Percentiles rank a stretch among this genome's conserved stretches.
phyloP scores from a whole-genome alignment of 331 rosid species.

The Pyrus hybrid region DNA sequence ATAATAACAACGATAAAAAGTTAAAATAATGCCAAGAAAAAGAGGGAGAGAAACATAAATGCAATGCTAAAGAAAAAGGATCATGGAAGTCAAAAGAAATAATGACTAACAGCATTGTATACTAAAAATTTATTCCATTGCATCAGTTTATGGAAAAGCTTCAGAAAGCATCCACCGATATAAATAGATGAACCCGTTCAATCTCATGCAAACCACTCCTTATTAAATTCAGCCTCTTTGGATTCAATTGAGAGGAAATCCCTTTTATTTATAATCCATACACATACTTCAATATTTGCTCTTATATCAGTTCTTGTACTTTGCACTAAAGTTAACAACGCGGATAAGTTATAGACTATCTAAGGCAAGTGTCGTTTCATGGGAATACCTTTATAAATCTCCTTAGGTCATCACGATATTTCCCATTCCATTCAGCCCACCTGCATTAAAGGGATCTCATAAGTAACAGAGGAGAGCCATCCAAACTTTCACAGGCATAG shows the following conservation, averaged over 20 bases:
- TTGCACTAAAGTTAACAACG: not conserved
- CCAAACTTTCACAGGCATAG: not conserved
- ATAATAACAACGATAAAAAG: not conserved
- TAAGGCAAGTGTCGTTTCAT: not conserved
- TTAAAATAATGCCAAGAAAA: not conserved
- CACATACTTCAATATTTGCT: not conserved
- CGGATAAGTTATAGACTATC: not conserved
- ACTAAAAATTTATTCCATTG: not conserved
- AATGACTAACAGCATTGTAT: too few relatives aligned
- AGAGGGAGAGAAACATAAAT: not conserved
- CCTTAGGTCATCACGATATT: conserved; percentile 85
- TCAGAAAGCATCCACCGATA: not conserved
- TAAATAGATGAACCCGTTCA: not conserved
- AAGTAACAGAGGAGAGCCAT: not conserved
- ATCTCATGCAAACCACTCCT: not conserved
- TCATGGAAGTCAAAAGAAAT: not conserved
- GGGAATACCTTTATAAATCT: conserved; percentile 77
- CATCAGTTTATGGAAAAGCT: not conserved
- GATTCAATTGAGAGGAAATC: not conserved
- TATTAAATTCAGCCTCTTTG: not conserved
- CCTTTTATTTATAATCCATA: not conserved
- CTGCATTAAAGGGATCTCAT: conserved; percentile 34
- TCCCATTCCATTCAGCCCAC: conserved; percentile 99
- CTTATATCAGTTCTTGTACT: not conserved
- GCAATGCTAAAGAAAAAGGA: not conserved